phyloP scores from a whole-genome alignment of 2,329 filamentous ascomycete species.

The Claviceps humidiphila region DNA sequence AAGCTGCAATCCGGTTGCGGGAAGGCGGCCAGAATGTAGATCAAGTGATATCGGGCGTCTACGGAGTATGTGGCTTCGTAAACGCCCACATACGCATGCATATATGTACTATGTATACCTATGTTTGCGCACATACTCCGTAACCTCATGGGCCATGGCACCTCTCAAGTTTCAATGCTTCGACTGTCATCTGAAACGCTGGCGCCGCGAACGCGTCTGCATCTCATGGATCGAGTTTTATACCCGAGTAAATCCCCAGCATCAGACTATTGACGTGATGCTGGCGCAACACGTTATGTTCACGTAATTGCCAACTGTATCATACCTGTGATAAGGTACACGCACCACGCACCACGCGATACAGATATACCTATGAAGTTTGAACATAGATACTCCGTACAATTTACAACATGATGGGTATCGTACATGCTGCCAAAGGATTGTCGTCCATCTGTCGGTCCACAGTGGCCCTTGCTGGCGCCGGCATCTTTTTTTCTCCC shows the following conservation, averaged over 20 bases:
- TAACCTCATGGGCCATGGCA: not conserved
- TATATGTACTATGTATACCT: not conserved
- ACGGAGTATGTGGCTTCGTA: too few species aligned
- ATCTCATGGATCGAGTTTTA: not conserved
- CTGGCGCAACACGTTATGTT: too few species aligned
- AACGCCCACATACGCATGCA: not conserved
- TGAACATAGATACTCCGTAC: not conserved
- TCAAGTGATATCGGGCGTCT: too few species aligned
- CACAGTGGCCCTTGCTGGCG: not conserved
- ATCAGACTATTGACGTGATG: not conserved
- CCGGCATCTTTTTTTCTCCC: not conserved
- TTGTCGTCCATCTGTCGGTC: not conserved
- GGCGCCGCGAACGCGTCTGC: not conserved
- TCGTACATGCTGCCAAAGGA: not conserved
- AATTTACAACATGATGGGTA: not conserved
- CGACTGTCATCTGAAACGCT: not conserved
- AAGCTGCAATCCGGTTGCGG: not conserved
- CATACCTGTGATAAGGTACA: not conserved
- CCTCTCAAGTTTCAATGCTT: not conserved
- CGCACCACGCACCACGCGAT: too few species aligned
- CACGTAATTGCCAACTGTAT: too few species aligned
- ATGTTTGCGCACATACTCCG: not conserved
- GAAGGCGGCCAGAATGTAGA: not conserved
- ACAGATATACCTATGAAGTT: not conserved
- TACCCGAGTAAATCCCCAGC: not conserved